Evolutionary conservation across 2,329 filamentous ascomycete genomes (phyloP).

Genomic region (Arthrobotrys entomopaga): DNA sequence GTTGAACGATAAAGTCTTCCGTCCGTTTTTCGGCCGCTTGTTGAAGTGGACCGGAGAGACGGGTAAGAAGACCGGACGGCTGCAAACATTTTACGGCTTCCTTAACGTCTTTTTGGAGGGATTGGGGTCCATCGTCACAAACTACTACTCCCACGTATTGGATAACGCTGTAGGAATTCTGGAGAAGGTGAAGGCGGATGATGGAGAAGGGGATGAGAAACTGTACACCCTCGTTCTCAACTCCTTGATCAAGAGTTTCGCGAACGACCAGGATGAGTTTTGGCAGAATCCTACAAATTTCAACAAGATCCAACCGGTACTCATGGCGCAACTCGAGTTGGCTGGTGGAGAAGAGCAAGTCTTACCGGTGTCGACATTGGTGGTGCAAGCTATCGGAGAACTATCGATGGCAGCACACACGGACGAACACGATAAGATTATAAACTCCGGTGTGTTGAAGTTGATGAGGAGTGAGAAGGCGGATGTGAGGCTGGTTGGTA

Average conservation of each 20-base stretch:
- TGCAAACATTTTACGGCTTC: slow-evolving; percentile 79
- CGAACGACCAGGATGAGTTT: slow-evolving; percentile 92
- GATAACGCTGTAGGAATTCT: slow-evolving; percentile 72
- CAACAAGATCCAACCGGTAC: slow-evolving; percentile 73
- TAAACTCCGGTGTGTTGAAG: slow-evolving; percentile 81
- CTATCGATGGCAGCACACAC: slow-evolving; percentile 83
- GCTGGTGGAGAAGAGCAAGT: slow-evolving; percentile 64
- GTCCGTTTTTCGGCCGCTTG: slow-evolving; percentile 87
- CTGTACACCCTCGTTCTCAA: slow-evolving; percentile 77
- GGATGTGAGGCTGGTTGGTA: slow-evolving; percentile 77
- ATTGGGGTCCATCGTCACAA: slow-evolving; percentile 92
- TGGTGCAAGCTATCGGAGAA: slow-evolving; percentile 45
- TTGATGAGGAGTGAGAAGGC: slow-evolving; percentile 79
- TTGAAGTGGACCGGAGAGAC: slow-evolving; percentile 75
- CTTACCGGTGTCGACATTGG: slow-evolving; percentile 40
- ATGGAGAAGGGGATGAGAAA: slow-evolving; percentile 64
- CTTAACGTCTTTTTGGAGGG: slow-evolving; percentile 80
- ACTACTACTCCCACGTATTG: slow-evolving; percentile 85
- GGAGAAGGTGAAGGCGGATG: slow-evolving; percentile 58
- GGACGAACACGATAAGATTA: slow-evolving; percentile 86
- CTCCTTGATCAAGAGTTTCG: slow-evolving; percentile 79
- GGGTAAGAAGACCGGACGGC: slow-evolving; percentile 68
- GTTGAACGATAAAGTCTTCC: slow-evolving; percentile 91
- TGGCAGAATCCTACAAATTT: slow-evolving; percentile 95
- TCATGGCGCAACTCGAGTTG: slow-evolving; percentile 73